Conservation (phyloP, 495 filamentous ascomycete genomes). For the Aspergillus baeticus region DNA sequence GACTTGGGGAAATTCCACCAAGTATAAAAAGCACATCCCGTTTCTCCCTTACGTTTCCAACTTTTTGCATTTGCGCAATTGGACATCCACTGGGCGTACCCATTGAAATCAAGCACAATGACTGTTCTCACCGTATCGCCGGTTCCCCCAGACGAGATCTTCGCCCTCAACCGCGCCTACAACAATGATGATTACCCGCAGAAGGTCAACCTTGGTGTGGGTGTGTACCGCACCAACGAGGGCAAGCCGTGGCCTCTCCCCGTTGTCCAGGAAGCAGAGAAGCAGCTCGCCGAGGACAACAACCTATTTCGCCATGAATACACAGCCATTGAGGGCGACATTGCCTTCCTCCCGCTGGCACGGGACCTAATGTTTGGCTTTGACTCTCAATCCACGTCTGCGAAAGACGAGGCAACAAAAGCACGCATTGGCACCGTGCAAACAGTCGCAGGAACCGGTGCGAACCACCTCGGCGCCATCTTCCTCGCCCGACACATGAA, state of each 20-base stretch:
- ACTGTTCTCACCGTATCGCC: constrained; percentile 36
- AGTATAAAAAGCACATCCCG: background rate
- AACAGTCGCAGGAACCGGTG: constrained; percentile 90
- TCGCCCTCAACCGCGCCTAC: constrained; percentile 45
- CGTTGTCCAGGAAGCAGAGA: constrained; percentile 45
- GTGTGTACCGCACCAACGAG: constrained; percentile 53
- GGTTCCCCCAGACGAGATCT: constrained; percentile 49
- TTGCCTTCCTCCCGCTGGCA: constrained; percentile 40
- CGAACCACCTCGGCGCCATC: constrained; percentile 81
- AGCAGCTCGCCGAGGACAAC: constrained; percentile 35
- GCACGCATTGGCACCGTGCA: constrained; percentile 51
- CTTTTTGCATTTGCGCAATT: background rate
- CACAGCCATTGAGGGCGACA: constrained; percentile 48
- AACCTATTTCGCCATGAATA: constrained; percentile 48
- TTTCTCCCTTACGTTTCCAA: background rate
- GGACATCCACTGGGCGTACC: background rate
- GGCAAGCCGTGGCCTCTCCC: constrained; percentile 54
- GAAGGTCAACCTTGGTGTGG: constrained; percentile 49
- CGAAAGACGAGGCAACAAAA: constrained; percentile 28
- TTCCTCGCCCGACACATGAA: constrained; percentile 66
- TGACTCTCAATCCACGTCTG: constrained; percentile 27
- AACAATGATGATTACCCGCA: constrained; percentile 39
- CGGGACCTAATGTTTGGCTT: constrained; percentile 50
- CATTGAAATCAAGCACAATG: constrained; percentile 24
- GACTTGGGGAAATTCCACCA: background rate